Conservation (phyloP, 805 yeast genomes). For the Schwanniomyces sp. region DNA sequence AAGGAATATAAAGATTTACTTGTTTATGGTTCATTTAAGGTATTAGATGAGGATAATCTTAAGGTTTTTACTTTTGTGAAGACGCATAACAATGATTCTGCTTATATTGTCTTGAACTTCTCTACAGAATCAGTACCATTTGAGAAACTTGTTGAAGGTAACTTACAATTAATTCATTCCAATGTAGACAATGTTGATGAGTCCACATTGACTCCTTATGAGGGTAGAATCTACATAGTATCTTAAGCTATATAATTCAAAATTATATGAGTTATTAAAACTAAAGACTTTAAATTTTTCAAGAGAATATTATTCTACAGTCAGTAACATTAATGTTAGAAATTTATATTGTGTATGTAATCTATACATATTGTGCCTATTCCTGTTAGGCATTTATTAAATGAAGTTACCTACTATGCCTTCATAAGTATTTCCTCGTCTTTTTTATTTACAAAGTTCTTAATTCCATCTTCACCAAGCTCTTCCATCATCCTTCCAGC, state of each 20-base stretch:
- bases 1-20: constrained; percentile 44
- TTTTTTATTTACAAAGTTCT: constrained; percentile 14
- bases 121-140: constrained; percentile 31
- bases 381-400: too few relatives aligned
- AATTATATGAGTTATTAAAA: too few relatives aligned
- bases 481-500: constrained; percentile 28
- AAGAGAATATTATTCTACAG: too few relatives aligned
- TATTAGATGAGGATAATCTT: constrained; percentile 43
- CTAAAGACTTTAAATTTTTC: too few relatives aligned
- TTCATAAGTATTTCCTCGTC: neutral
- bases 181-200: constrained; percentile 24
- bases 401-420: too few relatives aligned
- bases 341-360: too few relatives aligned
- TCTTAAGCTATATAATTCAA: too few relatives aligned
- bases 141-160: constrained; percentile 26
- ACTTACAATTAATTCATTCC: constrained; percentile 27
- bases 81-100: constrained; percentile 24
- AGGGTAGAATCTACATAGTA: too few relatives aligned
- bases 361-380: too few relatives aligned
- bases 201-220: constrained; percentile 40
- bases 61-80: constrained; percentile 44
- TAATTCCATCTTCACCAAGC: constrained; percentile 25
- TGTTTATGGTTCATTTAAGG: constrained; percentile 46
- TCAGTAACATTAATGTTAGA: too few relatives aligned
- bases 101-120: constrained; percentile 47